Evolutionary conservation across 1,284 basidiomycete species (phyloP), one percentile per base, ranked within the genome.

Genomic region (Chalciporus sp.): DNA sequence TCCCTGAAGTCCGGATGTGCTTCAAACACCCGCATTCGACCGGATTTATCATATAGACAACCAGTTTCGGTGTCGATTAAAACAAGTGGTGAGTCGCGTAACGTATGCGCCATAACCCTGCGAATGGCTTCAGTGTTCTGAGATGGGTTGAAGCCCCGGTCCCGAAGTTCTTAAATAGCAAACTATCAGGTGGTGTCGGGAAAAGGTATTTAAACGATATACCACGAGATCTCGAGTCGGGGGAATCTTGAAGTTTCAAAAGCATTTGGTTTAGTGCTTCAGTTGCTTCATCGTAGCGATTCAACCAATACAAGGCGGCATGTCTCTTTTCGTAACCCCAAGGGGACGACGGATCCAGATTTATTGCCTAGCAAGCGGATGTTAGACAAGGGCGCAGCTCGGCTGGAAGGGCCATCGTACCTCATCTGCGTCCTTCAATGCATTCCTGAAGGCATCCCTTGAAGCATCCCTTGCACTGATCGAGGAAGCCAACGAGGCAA

Each of bases 281-380:
- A 9, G 61, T 50, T 6, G 54, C 58, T 44, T 64, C 60, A 9
- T 64, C 52, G 8, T 60, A 61, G 29, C 35, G 60, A 19, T 52
- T 31, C 46, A 37, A 28, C 20, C 52, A 51, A 28, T 65, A 51
- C 3, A 62, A 29, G 4, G 54, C 61, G 6, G 58, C 47, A 43
- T 55, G 58, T 28, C 49, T 62, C 9, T 17, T 20, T 40, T 62
- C 50, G 3, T 58, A 55, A 1, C 51, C 27, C 29, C n/a, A 33
- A 42, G 49, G 53, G 5, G 37, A 9, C 2, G 47, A 58, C 4
- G 61, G 29, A 46, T 62, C 44, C 23, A 61, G 41, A 7, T 7
- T 26, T 26, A 63, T 51, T 23, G 51, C 54, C 61, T 65, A 28
- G 8, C 14, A 31, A 20, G n/a, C n/a, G 10, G 0, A 37, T 6